Evolutionary conservation across 2,329 filamentous ascomycete genomes (phyloP), one percentile per base, ranked within the genome.

Genomic region (Xenoacremonium recifei): DNA sequence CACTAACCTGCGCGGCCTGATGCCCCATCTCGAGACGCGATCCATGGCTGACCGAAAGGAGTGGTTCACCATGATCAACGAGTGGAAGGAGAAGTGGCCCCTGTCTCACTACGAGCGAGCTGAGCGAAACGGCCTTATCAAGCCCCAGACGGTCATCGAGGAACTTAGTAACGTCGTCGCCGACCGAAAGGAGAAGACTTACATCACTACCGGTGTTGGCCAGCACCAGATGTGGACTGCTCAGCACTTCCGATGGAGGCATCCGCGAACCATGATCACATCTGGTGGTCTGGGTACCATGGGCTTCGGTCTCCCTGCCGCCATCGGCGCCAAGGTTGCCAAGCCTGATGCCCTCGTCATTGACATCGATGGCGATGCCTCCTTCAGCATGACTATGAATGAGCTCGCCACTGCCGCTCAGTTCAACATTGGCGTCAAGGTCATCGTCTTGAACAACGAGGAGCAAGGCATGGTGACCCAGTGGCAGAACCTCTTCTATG

Each of bases 181-280:
- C 7, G 65, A 87, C 60, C 84, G 85, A 53, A 95, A 96, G 69
- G 75, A 93, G 37, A 76, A 84, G 55, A 95, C 89, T 20, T 83
- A 95, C 63, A 95, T 99, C 63, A 73, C 90, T 3, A 97, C 92
- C 3, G 93, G 92, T 68, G 93, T 97, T 9, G 93, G 93, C 31
- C 93, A 97, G 69, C 92, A 97, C 40, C 92, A 99, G 69, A 97
- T 97, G 93, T 97, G 92, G 93, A 80, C 88, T 19, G 93, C 91
- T 4, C 92, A 97, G 72, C 91, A 96, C 75, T 97, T 90, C 82
- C 82, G 90, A 59, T 97, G 93, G 92, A 81, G 89, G 50, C 72
- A 90, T 59, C 92, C 93, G 21, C 84, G 93, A 54, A 88, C 87
- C 49, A 95, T 97, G 87, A 87, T 99, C 70, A 96, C 92, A 21